Evolutionary conservation across 768 basidiomycete species (phyloP).

Genomic region (Baorangia bicolor): DNA sequence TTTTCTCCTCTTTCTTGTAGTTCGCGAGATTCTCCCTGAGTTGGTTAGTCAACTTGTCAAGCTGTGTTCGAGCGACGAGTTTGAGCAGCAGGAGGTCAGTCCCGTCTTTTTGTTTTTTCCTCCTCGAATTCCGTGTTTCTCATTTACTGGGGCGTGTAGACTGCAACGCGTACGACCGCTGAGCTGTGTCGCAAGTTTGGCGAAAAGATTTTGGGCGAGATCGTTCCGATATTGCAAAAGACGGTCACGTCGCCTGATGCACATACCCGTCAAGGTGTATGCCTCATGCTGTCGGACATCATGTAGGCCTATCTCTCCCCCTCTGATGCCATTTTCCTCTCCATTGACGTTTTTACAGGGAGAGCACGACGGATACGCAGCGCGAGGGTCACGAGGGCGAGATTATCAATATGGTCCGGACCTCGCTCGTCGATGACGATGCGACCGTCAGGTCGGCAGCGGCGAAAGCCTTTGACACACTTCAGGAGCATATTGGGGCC

Average conservation of each 20-base stretch:
- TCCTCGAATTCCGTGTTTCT: background rate
- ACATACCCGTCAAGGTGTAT: constrained; percentile 79
- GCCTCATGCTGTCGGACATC: constrained; percentile 82
- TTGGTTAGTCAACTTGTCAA: constrained; percentile 76
- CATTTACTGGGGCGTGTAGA: constrained; percentile 37
- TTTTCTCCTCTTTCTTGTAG: constrained; percentile 36
- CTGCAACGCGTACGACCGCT: constrained; percentile 80
- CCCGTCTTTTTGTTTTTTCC: fast-evolving
- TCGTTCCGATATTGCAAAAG: constrained; percentile 73
- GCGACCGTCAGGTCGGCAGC: constrained; percentile 85
- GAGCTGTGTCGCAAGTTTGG: constrained; percentile 96
- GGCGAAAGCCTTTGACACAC: constrained; percentile 82
- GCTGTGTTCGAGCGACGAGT: constrained; percentile 74
- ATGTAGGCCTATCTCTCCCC: constrained; percentile 52
- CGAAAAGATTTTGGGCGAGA: constrained; percentile 82
- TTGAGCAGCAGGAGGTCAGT: constrained; percentile 86
- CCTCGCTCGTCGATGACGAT: constrained; percentile 86
- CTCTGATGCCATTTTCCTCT: too few relatives aligned
- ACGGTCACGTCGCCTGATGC: constrained; percentile 62
- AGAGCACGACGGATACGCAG: constrained; percentile 79
- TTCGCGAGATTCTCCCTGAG: constrained; percentile 87
- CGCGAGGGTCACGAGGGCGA: constrained; percentile 86
- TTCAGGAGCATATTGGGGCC: constrained; percentile 89
- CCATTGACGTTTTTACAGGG: constrained; percentile 44
- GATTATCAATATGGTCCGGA: constrained; percentile 82